These are phyloP conservation scores for Bothriochloa decipiens DNA, from an alignment of 176 grass and related monocot species.

Conservation along the genomic window DNA sequence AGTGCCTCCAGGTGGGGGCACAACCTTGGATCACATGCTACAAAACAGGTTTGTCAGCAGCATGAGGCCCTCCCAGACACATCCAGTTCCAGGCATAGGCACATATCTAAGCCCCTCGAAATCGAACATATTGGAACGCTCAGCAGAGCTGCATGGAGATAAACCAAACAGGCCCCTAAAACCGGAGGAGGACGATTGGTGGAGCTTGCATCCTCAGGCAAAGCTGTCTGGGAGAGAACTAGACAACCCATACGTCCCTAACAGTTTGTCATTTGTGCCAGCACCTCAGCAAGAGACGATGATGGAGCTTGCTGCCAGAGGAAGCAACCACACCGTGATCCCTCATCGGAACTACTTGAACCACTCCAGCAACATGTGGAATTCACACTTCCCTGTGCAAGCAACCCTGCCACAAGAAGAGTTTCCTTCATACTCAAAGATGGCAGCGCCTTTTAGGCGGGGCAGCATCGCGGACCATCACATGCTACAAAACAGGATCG, in stretches of 20 bases:
- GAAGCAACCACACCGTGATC: background rate
- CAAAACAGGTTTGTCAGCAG: background rate
- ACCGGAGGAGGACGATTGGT: background rate
- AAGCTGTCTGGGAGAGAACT: background rate
- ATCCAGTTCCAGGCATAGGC: too few species aligned
- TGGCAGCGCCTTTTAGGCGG: background rate
- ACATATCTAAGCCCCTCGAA: too few species aligned
- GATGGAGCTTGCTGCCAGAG: background rate
- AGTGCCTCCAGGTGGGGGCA: background rate
- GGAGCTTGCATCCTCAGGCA: too few species aligned
- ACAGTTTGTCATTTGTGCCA: background rate
- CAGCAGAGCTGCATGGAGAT: background rate
- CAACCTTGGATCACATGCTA: background rate
- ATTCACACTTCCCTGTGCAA: background rate
- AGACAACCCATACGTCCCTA: background rate
- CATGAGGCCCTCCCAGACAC: background rate
- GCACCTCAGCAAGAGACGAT: background rate
- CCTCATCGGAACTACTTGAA: background rate
- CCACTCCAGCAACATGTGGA: background rate
- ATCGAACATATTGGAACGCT: background rate
- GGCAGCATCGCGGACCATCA: background rate
- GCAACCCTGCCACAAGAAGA: background rate
- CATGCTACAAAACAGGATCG: background rate
- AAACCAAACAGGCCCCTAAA: background rate
- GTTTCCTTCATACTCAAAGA: background rate